A percentile compares a stretch with the other conserved stretches of the same genome.
phyloP scores from a whole-genome alignment of 495 filamentous ascomycete genomes.

The Neurospora sp. region DNA sequence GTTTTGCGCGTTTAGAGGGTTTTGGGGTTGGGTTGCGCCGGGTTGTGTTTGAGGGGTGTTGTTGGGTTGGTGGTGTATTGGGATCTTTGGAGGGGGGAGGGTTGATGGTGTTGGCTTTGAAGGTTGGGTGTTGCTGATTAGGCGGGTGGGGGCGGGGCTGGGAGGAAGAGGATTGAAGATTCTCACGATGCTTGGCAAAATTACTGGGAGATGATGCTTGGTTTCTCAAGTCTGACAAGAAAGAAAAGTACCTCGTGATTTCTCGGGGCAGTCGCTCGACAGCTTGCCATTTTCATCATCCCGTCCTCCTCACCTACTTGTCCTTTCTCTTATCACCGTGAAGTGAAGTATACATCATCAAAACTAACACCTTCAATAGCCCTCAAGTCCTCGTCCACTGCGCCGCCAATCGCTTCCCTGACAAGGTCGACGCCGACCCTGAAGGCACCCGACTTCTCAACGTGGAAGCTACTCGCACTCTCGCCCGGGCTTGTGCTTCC shows the following conservation, averaged over 20 bases:
- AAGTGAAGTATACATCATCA: slow-evolving; percentile 24
- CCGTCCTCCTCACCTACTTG: background rate
- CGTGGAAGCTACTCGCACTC: slow-evolving; percentile 53
- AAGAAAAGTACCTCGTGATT: background rate
- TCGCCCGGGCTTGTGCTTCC: slow-evolving; percentile 55
- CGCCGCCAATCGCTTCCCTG: slow-evolving; percentile 85
- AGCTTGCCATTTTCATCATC: background rate
- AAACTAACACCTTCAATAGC: background rate
- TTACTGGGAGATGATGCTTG: background rate
- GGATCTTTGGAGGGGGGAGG: background rate
- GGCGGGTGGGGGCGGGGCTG: background rate
- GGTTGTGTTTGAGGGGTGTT: background rate
- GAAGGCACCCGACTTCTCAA: slow-evolving; percentile 67
- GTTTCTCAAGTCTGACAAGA: background rate
- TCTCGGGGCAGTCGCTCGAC: background rate
- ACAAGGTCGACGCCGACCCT: slow-evolving; percentile 72
- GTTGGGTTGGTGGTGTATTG: background rate
- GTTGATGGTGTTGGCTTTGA: background rate
- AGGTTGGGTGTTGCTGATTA: background rate
- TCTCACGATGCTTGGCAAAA: background rate
- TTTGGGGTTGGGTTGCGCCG: background rate
- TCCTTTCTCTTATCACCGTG: background rate
- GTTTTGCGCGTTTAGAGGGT: background rate
- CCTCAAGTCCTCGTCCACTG: slow-evolving; percentile 15
- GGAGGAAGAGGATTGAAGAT: background rate